Percentiles rank a stretch among this genome's conserved stretches.
phyloP scores from a whole-genome alignment of 129 eudicot genomes.

The Lactuca saligna region DNA sequence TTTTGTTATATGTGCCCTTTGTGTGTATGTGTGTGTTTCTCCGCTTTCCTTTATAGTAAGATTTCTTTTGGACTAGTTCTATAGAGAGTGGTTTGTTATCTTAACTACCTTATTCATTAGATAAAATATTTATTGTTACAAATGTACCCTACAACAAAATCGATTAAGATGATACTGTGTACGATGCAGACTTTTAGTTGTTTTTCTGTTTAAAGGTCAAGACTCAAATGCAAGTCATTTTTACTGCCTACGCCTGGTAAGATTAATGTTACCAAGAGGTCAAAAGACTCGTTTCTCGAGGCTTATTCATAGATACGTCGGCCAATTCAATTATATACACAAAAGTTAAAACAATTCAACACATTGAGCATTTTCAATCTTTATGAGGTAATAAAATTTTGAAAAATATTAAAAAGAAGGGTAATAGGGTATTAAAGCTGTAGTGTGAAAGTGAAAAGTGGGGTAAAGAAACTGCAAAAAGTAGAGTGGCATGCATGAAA shows the following conservation, averaged over 20 bases:
- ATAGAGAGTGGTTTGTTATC: background rate
- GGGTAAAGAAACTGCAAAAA: background rate
- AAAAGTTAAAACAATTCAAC: no score
- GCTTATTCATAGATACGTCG: background rate
- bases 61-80: background rate
- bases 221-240: constrained; percentile 52
- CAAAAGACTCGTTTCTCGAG: background rate
- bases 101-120: no score
- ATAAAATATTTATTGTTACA: no score
- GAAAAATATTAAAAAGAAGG: no score
- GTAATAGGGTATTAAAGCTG: background rate
- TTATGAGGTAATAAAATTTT: background rate
- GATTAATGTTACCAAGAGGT: background rate
- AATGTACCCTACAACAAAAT: no score
- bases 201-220: constrained; percentile 11
- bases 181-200: constrained; percentile 41
- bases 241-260: constrained; percentile 19
- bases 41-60: constrained; percentile 65
- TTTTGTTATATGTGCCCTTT: constrained; percentile 15
- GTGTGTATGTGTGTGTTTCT: constrained; percentile 54
- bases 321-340: background rate
- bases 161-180: background rate
- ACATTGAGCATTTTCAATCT: background rate
- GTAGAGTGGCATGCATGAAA: background rate
- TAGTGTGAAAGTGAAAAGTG: background rate